Evolutionary conservation across 2,329 filamentous ascomycete species (phyloP).

Genomic region (Botrytis pseudocinerea): DNA sequence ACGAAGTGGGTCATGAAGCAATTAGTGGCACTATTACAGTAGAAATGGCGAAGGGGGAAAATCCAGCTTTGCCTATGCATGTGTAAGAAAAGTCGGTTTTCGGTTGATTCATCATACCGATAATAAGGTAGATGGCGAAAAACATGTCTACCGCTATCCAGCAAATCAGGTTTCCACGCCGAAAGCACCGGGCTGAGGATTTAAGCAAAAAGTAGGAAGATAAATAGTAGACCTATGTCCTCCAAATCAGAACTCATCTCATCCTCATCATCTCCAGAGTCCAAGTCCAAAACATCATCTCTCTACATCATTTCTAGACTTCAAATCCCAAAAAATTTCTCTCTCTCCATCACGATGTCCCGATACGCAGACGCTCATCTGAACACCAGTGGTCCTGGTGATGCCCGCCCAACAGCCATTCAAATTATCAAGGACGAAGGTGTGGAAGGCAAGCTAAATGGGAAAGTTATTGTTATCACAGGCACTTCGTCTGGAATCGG

Average conservation of each 20-base stretch:
- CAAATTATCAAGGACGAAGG: conserved; percentile 42
- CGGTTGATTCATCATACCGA: background rate
- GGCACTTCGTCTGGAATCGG: conserved; percentile 46
- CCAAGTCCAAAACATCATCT: background rate
- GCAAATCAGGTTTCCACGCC: background rate
- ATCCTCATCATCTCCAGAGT: background rate
- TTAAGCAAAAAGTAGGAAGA: background rate
- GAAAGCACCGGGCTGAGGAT: background rate
- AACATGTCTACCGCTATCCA: background rate
- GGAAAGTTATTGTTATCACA: conserved; percentile 42
- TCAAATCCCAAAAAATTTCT: background rate
- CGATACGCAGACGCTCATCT: conserved; percentile 21
- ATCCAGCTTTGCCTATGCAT: background rate
- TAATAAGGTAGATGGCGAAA: background rate
- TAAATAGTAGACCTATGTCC: background rate
- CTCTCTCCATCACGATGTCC: background rate
- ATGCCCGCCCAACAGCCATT: conserved; percentile 40
- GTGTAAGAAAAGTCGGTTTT: background rate
- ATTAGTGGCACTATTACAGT: background rate
- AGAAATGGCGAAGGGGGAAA: background rate
- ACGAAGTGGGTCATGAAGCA: background rate
- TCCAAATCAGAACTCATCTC: background rate
- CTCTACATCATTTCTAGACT: background rate
- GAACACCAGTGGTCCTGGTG: conserved; percentile 34
- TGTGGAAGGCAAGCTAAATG: conserved; percentile 32